Percentiles rank a stretch among this genome's conserved stretches.
Conservation (phyloP, 768 basidiomycete genomes). For the Termitomyces sp. region DNA sequence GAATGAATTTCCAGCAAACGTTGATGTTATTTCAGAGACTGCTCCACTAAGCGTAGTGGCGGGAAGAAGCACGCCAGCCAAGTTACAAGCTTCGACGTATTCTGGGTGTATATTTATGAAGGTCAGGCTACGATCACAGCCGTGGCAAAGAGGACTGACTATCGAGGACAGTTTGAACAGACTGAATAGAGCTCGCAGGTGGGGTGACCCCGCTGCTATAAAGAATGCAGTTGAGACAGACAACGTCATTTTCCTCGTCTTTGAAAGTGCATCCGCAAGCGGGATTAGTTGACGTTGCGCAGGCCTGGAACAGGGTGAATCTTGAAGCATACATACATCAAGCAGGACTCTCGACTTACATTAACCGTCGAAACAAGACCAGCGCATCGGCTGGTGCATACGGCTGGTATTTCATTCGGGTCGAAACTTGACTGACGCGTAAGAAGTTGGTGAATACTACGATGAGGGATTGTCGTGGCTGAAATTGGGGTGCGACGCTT, state of each 20-base stretch:
- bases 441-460: constrained; percentile 12
- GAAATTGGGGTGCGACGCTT: background rate
- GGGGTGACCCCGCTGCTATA: background rate
- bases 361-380: background rate
- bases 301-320: constrained; percentile 1
- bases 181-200: background rate
- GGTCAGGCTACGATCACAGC: background rate
- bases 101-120: constrained; percentile 1
- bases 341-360: background rate
- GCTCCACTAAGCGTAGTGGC: constrained; percentile 14
- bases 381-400: constrained; percentile 7
- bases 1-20: background rate
- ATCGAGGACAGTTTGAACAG: constrained; percentile 7
- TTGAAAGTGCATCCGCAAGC: constrained; percentile 11
- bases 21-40: constrained; percentile 3
- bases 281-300: background rate
- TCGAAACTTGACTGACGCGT: constrained; percentile 12
- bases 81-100: constrained; percentile 10
- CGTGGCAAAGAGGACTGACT: constrained; percentile 1
- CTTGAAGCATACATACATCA: background rate
- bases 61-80: constrained; percentile 13
- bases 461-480: constrained; percentile 5
- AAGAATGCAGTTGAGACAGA: constrained; percentile 16
- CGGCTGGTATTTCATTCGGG: constrained; percentile 10
- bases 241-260: constrained; percentile 10